Evolutionary conservation across 345 rosid genomes (phyloP), one percentile per base, ranked within the genome.

Genomic region (Brassica rapa): DNA sequence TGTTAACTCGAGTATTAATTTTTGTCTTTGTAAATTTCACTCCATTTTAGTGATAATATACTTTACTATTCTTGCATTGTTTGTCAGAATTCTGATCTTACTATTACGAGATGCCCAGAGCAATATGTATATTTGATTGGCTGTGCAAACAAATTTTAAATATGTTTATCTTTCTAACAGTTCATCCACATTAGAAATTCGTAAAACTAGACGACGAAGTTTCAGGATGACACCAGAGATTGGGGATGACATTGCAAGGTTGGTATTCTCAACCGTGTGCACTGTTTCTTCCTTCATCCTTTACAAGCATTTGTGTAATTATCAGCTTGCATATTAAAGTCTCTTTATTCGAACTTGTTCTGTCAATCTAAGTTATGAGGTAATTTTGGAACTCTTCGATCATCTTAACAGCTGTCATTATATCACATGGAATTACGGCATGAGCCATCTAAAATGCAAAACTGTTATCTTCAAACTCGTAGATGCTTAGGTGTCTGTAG

Each of bases 161-260:
- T 63, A 56, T 8, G 64, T 63, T 79, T 77, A 82, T 86, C 83
- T 84, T 74, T 91, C 90, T 75, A 96, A 86, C 80, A 96, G 99
- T 72, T 82, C 92, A 61, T 88, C 98, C 63, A 83, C 88, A 73
- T 84, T 89, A 72, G 98, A 93, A 65, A 83, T 93, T 77, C 93
- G 92, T 76, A 93, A 94, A 83, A 82, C 33, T 80, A 80, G 99
- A 83, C 84, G 99, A 84, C 84, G 99, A 85, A 91, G 96, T 88
- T 86, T 90, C 69, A 96, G 98, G 86, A 89, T 91, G 81, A 90
- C 99, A 68, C 97, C 98, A 5, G 96, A 93, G 88, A 93, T 96
- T 77, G 94, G 99, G 37, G 99, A 96, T 86, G 96, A 96, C 87
- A 93, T 96, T 65, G 99, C 91, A 77, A 93, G 97, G 99, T 93